Base-by-base conservation (phyloP, 768 basidiomycete genomes). In the Podaxis sp. region DNA sequence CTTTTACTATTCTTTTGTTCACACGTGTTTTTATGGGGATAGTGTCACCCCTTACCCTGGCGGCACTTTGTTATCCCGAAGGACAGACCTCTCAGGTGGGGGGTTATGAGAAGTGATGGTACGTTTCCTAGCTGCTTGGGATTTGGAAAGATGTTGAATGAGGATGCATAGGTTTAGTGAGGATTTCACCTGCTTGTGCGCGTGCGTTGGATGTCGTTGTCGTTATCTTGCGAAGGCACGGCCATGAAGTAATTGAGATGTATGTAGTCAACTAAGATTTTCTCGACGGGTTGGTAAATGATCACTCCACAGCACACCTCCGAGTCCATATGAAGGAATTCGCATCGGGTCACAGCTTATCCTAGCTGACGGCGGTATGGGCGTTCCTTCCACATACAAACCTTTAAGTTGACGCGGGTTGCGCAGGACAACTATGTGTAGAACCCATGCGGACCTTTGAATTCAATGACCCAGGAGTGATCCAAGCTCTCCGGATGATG, bases 51-150 rank as follows among this genome's bases (percentile, higher is more conserved):
- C 1, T 73, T 81, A 32, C 79, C 79, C 0, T 79, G 78, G 78
- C 72, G 72, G 42, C 58, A 60, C 1, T 63, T 74, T 16, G 66
- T 72, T 59, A 71, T 72, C 42, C 69, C 60, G 50, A 63, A 53
- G 68, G 70, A 67, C 16, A 66, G 69, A 18, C 71, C 72, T 37
- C 69, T 80, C 2, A 80, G 77, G 61, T 87, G 82, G 82, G 85
- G 85, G 38, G 76, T 87, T 2, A 71, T 87, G 56, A 85, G 84
- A 82, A 79, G 83, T 53, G 87, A 88, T 66, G 85, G 87, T 85
- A 59, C 44, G 74, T 66, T 18, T 57, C 27, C 9, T 10, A 3
- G 23, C 5, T 23, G 23, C 25, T 25, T 1, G 47, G 23, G 9
- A 6, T 7, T 13, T 4, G 21, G 46, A 23, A 48, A 3, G 18